phyloP scores from a whole-genome alignment of 495 filamentous ascomycete genomes.

The Penicillium cataractarum region DNA sequence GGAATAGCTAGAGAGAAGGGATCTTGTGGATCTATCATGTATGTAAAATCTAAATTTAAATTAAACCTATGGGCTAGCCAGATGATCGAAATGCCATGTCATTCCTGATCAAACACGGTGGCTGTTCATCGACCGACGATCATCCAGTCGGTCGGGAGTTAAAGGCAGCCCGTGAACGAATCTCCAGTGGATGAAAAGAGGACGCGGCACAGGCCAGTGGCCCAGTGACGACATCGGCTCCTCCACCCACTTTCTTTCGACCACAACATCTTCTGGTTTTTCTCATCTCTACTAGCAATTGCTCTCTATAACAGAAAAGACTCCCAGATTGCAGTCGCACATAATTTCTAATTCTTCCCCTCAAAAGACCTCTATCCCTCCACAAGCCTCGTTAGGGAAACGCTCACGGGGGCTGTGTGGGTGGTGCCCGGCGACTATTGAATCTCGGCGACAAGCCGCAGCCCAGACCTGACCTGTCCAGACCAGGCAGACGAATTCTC shows the following conservation, averaged over 20 bases:
- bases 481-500: constrained; percentile 28
- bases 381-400: neutral
- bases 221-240: neutral
- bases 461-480: constrained; percentile 1
- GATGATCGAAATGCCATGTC: neutral
- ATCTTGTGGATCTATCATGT: neutral
- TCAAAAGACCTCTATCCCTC: neutral
- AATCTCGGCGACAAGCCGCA: constrained; percentile 20
- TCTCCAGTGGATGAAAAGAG: neutral
- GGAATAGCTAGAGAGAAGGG: too few relatives aligned
- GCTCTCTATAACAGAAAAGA: neutral
- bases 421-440: constrained; percentile 16
- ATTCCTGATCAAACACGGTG: neutral
- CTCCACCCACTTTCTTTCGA: neutral
- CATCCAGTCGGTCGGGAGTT: neutral
- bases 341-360: neutral
- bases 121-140: neutral
- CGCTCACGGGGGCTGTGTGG: constrained; percentile 3
- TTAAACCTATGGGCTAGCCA: neutral
- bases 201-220: neutral
- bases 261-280: neutral
- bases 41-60: neutral
- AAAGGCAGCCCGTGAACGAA: neutral
- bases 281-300: neutral
- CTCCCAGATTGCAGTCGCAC: neutral